Evolutionary conservation across 2,329 filamentous ascomycete genomes (phyloP).

Genomic region (Emergomyces pasteurianus): DNA sequence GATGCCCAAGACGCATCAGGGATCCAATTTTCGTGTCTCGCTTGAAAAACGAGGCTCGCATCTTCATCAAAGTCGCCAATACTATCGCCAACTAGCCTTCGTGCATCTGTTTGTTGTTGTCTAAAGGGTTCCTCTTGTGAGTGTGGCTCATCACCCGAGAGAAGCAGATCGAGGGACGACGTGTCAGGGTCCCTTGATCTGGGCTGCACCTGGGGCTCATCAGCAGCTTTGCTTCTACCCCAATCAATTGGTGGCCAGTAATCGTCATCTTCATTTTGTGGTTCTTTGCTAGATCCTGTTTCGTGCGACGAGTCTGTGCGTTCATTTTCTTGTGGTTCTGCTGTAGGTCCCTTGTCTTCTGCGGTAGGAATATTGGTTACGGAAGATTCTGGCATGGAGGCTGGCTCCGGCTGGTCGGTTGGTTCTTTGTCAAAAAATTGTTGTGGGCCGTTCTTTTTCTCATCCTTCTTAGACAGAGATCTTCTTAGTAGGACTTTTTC

Average conservation of each 20-base stretch:
- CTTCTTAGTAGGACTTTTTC: not conserved
- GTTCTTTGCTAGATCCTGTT: conserved; percentile 2
- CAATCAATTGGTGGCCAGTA: conserved; percentile 28
- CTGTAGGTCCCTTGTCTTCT: not conserved
- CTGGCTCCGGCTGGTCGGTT: not conserved
- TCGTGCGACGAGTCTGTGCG: conserved; percentile 3
- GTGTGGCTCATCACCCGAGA: conserved; percentile 7
- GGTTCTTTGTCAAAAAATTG: not conserved
- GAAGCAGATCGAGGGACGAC: conserved; percentile 9
- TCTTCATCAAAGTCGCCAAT: conserved; percentile 11
- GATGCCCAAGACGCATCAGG: not conserved
- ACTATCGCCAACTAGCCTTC: not conserved
- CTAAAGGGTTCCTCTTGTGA: conserved; percentile 4
- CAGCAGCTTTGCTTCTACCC: conserved; percentile 15
- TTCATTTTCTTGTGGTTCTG: conserved; percentile 1
- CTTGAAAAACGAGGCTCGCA: not conserved
- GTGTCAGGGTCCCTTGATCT: conserved; percentile 6
- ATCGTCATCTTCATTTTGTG: conserved; percentile 17
- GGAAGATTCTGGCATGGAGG: not conserved
- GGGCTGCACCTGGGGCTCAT: not conserved
- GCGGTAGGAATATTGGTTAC: not conserved
- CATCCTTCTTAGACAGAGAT: not conserved
- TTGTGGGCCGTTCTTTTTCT: not conserved
- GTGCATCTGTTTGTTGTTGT: conserved; percentile 3
- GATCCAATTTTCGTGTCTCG: not conserved